phyloP scores from a whole-genome alignment of 225 moss, liverwort and hornwort species.

The Rhytidiadelphus loreus region DNA sequence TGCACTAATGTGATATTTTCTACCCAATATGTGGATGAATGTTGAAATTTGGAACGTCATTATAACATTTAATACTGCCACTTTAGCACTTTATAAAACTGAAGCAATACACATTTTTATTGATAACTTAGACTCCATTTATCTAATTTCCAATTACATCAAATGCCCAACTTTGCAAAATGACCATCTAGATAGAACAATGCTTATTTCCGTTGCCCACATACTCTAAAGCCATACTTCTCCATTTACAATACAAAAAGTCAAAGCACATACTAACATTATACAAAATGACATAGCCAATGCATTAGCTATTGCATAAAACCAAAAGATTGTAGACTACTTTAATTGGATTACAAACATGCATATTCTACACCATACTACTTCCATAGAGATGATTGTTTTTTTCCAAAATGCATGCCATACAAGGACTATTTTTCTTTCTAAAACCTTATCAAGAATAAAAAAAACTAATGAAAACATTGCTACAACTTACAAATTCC shows the following conservation, averaged over 20 bases:
- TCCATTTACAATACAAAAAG: not conserved
- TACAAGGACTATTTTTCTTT: not conserved
- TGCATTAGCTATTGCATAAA: not conserved
- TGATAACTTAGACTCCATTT: too few relatives aligned
- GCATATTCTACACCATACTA: too few relatives aligned
- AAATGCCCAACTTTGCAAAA: not conserved
- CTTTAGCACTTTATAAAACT: too few relatives aligned
- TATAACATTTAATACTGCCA: too few relatives aligned
- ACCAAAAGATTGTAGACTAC: too few relatives aligned
- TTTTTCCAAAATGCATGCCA: fast-evolving
- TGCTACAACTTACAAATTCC: not conserved
- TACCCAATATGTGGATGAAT: too few relatives aligned
- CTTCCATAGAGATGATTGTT: too few relatives aligned
- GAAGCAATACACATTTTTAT: too few relatives aligned
- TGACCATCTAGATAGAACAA: not conserved
- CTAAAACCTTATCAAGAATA: not conserved
- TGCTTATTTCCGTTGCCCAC: not conserved
- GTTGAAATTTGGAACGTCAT: too few relatives aligned
- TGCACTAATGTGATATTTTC: too few relatives aligned
- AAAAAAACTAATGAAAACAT: not conserved
- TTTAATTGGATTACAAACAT: too few relatives aligned
- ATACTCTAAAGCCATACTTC: fast-evolving
- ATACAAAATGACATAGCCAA: fast-evolving
- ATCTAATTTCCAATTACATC: not conserved
- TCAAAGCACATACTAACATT: not conserved